Evolutionary conservation across 1,139 yeast species (phyloP).

Genomic region (Protomyces pachydermus): DNA sequence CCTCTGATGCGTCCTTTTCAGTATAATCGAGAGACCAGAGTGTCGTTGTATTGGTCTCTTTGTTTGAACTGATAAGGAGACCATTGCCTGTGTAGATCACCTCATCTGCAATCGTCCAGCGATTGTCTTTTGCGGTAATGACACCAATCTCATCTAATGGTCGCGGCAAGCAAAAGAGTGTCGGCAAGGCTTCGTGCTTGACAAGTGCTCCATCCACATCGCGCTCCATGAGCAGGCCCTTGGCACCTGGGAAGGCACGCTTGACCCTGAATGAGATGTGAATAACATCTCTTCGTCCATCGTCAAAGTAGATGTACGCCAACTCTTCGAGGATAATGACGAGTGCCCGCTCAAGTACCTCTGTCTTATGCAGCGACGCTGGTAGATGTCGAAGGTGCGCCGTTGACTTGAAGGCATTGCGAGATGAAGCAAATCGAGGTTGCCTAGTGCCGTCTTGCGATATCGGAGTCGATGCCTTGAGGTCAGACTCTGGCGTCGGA

Average conservation of each 20-base stretch:
- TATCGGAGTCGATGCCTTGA: background rate
- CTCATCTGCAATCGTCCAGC: slow-evolving; percentile 54
- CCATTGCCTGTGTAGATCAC: slow-evolving; percentile 39
- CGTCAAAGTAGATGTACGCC: slow-evolving; percentile 49
- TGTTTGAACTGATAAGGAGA: slow-evolving; percentile 21
- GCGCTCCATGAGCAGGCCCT: slow-evolving; percentile 61
- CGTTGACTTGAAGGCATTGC: slow-evolving; percentile 18
- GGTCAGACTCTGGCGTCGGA: slow-evolving; percentile 11
- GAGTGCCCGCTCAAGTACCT: slow-evolving; percentile 34
- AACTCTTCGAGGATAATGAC: slow-evolving; percentile 36
- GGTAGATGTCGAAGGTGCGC: slow-evolving; percentile 3
- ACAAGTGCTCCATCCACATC: slow-evolving; percentile 35
- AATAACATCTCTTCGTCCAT: slow-evolving; percentile 44
- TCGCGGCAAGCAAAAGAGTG: slow-evolving; percentile 60
- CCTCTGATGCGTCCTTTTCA: background rate
- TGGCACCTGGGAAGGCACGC: slow-evolving; percentile 55
- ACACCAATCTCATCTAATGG: slow-evolving; percentile 66
- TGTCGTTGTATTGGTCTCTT: background rate
- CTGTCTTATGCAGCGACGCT: background rate
- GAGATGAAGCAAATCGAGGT: background rate
- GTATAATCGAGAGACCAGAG: slow-evolving; percentile 1
- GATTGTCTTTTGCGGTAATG: slow-evolving; percentile 57
- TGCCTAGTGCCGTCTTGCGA: background rate
- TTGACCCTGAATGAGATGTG: slow-evolving; percentile 60
- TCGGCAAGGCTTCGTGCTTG: slow-evolving; percentile 35